These are phyloP conservation scores for Aspergillus bertholletiae DNA, from an alignment of 495 filamentous ascomycete genomes.

Conservation along the genomic window DNA sequence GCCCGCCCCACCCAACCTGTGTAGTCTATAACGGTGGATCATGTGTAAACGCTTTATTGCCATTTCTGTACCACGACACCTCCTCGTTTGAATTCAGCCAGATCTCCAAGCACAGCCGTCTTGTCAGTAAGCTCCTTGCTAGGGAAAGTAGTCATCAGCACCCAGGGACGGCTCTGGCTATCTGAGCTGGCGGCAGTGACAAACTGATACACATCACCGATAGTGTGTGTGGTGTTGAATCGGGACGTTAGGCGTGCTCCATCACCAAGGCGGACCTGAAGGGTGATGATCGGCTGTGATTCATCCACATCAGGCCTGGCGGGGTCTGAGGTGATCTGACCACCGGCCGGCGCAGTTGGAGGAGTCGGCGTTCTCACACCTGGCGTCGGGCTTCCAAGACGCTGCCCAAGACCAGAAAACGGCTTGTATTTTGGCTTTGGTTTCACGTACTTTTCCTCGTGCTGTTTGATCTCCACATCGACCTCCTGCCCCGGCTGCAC, in stretches of 20 bases:
- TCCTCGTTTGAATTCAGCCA: constrained; percentile 77
- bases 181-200: constrained; percentile 63
- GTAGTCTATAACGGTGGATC: not conserved
- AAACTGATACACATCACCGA: constrained; percentile 88
- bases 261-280: constrained; percentile 89
- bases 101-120: constrained; percentile 62
- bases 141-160: constrained; percentile 92
- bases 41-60: constrained; percentile 39
- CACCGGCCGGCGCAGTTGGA: constrained; percentile 30
- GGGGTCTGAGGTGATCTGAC: constrained; percentile 25
- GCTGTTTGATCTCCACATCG: constrained; percentile 83
- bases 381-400: constrained; percentile 90
- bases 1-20: not conserved
- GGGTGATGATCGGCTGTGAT: constrained; percentile 69
- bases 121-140: constrained; percentile 87
- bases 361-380: constrained; percentile 47
- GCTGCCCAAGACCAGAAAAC: constrained; percentile 76
- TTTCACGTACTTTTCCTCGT: constrained; percentile 76
- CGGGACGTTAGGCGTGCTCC: constrained; percentile 80
- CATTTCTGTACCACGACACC: constrained; percentile 91
- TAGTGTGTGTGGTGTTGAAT: constrained; percentile 89
- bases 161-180: constrained; percentile 61
- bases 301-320: constrained; percentile 61
- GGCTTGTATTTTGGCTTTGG: constrained; percentile 87
- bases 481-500: constrained; percentile 81